Base-by-base conservation (phyloP, 805 yeast genomes). In the Wickerhamomyces silvicola region DNA sequence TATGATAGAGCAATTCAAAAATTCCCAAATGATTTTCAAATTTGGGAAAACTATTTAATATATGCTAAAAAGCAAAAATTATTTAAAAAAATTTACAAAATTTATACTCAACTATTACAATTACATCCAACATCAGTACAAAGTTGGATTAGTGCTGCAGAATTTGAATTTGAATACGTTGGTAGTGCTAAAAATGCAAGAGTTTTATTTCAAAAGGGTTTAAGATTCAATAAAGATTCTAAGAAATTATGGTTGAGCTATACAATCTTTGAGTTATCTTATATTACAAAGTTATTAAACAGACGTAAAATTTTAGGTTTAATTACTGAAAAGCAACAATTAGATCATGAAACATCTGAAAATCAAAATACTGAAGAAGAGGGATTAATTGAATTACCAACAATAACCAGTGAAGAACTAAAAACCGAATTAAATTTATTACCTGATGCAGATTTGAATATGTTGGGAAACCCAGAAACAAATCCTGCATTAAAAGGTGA, bases 111-210 rank as follows among this genome's bases (percentile, higher is more conserved):
- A 36, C 65, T 90, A 44, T 66, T 92, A 46, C 85, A 80, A 57
- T 61, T 87, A 41, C 97, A 92, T 54, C 97, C 98, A n/a, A 72
- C 82, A 26, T 83, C 88, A 50, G 73, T 86, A 3, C 82, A 80
- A 46, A 82, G 90, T 12, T 92, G 98, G 98, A 74, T 92, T 26
- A 74, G 85, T 48, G 97, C 96, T 16, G 96, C 97, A 19, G 84
- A 84, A 52, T 86, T 85, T 59, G 97, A 92, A 60, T 80, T 84
- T 48, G 96, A 90, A 46, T 73, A 72, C 18, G 86, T 92, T 57
- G 83, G 90, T 24, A 82, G 87, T 46, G 84, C 94, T 27, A 78
- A 81, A 51, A 88, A 94, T 28, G 88, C 97, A 15, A 72, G 99
- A 56, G 75, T 76, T 8, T 68, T 92, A 17, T 77, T 87, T 56